Base-by-base conservation (phyloP, 352 stramenopile species). In the Thalassiosira allenii region DNA sequence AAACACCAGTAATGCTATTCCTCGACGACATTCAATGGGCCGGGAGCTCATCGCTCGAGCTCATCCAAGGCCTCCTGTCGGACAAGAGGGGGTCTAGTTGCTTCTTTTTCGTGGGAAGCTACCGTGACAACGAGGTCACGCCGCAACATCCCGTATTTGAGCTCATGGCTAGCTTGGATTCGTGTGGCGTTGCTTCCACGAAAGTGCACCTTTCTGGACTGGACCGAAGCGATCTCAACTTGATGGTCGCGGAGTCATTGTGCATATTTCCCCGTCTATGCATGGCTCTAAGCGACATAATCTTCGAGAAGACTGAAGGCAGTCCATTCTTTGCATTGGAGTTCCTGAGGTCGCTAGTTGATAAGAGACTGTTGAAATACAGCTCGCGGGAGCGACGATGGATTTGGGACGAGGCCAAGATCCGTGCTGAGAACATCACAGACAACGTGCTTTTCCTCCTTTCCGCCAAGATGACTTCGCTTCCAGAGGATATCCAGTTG, bases 21-120 rank as follows among this genome's bases (percentile, higher is more conserved):
- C 41, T 86, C n/a, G 81, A 87, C 56, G 79, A 86, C 57, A 58
- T 88, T 8, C 80, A 88, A 23, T 88, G 80, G 80, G 33, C 53
- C 5, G 63, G 61, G 9, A 43, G 32, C 3, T 40, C 68, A 12
- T 52, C 62, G 1, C 33, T 88, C 0, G 29, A 57, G 12, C 25
- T 88, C 5, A 54, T 88, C 5, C 37, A 83, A 11, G 22, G 33
- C 12, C 22, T 84, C 17, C 71, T 88, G 2, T 75, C 61, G n/a
- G 73, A 89, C 41, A 49, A 12, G 6, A 53, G 32, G 23, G 78
- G 68, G 20, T 61, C 30, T 17, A 75, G 57, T 11, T 87, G 68
- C 47, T 33, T 89, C 29, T 75, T 89, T 27, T 86, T 89, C 44
- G 69, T 89, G 3, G 82, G 82, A 1, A 78, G 62, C 30, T 87